These are phyloP conservation scores for Leavenworthia alabamica DNA, from an alignment of 345 rosid species.

Conservation along the genomic window DNA sequence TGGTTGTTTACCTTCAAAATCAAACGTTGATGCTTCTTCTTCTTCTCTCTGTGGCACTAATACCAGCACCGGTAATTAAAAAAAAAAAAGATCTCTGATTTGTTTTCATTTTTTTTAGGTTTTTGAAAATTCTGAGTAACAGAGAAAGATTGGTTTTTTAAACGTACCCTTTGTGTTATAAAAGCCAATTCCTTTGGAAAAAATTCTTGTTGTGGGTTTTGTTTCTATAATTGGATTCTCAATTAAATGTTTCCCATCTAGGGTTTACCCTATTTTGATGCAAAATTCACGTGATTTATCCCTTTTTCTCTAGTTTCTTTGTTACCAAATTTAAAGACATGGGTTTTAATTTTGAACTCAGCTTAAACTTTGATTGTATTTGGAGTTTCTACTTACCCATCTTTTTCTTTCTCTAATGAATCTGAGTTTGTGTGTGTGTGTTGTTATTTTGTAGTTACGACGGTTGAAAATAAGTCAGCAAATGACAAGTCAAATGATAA, in stretches of 20 bases:
- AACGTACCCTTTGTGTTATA: not conserved
- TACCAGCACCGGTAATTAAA: slow-evolving; percentile 39
- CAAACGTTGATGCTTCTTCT: slow-evolving; percentile 66
- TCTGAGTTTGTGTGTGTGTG: slow-evolving; percentile 6
- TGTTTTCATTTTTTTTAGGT: not conserved
- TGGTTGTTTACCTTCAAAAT: slow-evolving; percentile 66
- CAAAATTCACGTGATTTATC: slow-evolving; percentile 5
- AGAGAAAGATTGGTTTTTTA: not conserved
- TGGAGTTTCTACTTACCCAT: not conserved
- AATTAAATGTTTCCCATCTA: slow-evolving; percentile 16
- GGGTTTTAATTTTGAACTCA: not conserved
- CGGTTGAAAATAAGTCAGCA: slow-evolving; percentile 61
- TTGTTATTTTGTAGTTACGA: slow-evolving; percentile 14
- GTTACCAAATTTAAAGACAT: not conserved
- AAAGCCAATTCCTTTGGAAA: not conserved
- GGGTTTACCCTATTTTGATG: slow-evolving; percentile 10
- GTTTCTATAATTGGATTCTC: slow-evolving; percentile 11
- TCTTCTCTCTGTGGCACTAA: slow-evolving; percentile 39
- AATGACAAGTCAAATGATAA: slow-evolving; percentile 70
- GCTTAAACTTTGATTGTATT: not conserved
- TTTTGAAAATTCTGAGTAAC: not conserved
- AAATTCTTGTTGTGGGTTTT: slow-evolving; percentile 7
- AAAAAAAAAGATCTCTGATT: not conserved
- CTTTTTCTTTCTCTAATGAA: slow-evolving; percentile 1
- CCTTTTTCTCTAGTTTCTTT: not conserved